These are phyloP conservation scores for Tolypocladium tundrense DNA, from an alignment of 2,329 filamentous ascomycete genomes.

Conservation along the genomic window DNA sequence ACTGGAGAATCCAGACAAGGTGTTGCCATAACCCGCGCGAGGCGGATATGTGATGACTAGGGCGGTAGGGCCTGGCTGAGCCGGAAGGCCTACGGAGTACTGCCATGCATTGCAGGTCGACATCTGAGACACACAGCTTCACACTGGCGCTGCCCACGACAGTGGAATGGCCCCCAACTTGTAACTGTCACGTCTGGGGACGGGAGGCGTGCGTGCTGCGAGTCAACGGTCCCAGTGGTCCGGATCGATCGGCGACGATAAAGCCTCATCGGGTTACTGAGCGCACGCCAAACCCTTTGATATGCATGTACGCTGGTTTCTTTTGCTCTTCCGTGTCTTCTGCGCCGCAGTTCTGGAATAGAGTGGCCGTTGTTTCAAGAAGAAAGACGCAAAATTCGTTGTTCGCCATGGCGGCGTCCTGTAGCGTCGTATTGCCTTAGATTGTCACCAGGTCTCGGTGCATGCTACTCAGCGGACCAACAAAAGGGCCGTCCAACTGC, in stretches of 20 bases:
- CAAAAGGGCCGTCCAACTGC: not conserved
- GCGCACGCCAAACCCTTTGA: not conserved
- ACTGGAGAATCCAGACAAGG: not conserved
- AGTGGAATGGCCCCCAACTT: not conserved
- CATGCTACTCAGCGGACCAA: not conserved
- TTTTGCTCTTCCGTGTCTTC: not conserved
- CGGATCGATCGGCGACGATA: conserved; percentile 7
- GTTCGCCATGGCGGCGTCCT: not conserved
- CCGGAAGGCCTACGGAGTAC: not conserved
- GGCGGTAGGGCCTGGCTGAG: not conserved
- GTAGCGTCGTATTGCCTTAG: not conserved
- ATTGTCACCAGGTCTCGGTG: not conserved
- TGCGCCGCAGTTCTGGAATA: not conserved
- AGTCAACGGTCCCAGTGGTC: conserved; percentile 5
- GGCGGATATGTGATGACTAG: not conserved
- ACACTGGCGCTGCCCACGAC: not conserved
- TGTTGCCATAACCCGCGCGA: not conserved
- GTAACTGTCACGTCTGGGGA: not conserved
- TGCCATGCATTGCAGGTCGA: not conserved
- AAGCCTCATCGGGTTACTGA: conserved; percentile 1
- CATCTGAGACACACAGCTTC: not conserved
- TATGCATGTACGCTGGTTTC: not conserved
- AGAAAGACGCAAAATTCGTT: not conserved
- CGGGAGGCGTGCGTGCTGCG: not conserved
- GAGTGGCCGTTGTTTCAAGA: not conserved